These are phyloP conservation scores for Scheffersomyces illinoinensis DNA, from an alignment of 1,139 yeast species.

Conservation along the genomic window DNA sequence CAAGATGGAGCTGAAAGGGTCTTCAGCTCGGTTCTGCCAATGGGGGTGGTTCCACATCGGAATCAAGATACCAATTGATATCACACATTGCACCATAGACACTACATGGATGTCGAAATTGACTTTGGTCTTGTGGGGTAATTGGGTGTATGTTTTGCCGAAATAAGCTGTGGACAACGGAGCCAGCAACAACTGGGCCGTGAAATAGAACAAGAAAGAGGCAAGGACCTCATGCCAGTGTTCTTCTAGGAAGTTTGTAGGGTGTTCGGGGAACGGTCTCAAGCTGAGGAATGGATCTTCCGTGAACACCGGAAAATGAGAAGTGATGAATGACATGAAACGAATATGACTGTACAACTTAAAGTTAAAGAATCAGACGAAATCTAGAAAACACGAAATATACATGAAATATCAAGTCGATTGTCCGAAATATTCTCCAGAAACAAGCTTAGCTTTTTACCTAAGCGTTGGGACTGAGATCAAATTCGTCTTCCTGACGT, in stretches of 20 bases:
- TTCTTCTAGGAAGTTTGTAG: slow-evolving; percentile 25
- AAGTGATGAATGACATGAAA: slow-evolving; percentile 6
- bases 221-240: slow-evolving; percentile 58
- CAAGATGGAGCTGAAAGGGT: slow-evolving; percentile 49
- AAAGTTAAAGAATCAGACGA: not conserved
- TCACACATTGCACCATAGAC: slow-evolving; percentile 76
- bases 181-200: slow-evolving; percentile 45
- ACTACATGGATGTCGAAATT: slow-evolving; percentile 90
- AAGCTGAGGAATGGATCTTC: slow-evolving; percentile 46
- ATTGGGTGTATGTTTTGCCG: slow-evolving; percentile 49
- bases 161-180: slow-evolving; percentile 29
- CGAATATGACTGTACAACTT: not conserved
- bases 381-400: not conserved
- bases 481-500: not conserved
- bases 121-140: slow-evolving; percentile 48
- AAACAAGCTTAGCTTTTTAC: not conserved
- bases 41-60: slow-evolving; percentile 61
- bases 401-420: too few relatives aligned
- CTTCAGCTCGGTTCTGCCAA: slow-evolving; percentile 42
- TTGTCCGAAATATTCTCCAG: not conserved
- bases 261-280: slow-evolving; percentile 48
- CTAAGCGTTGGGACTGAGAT: not conserved
- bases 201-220: slow-evolving; percentile 40
- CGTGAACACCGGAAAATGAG: slow-evolving; percentile 25
- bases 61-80: slow-evolving; percentile 53